A percentile compares a stretch with the other conserved stretches of the same genome.
These are phyloP conservation scores for Kwoniella dejecticola DNA, from an alignment of 768 basidiomycete species.

Conservation along the genomic window DNA sequence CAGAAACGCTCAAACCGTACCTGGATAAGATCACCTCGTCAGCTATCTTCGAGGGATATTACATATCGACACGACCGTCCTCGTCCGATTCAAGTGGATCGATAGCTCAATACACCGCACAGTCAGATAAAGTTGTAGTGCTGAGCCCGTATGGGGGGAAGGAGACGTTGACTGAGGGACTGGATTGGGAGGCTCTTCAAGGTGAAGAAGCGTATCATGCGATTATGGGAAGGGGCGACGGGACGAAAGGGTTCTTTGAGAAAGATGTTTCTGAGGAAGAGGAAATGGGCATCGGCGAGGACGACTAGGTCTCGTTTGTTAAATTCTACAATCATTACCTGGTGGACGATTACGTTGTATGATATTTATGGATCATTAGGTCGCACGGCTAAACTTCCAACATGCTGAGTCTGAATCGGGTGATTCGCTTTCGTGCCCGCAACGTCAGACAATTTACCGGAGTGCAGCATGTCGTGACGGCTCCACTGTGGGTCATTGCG, in stretches of 20 bases:
- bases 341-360: constrained; percentile 1
- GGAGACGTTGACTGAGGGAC: constrained; percentile 45
- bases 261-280: constrained; percentile 36
- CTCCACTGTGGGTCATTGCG: too few relatives aligned
- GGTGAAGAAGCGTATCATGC: constrained; percentile 43
- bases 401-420: too few relatives aligned
- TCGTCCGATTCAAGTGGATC: not conserved
- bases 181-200: constrained; percentile 53
- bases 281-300: constrained; percentile 19
- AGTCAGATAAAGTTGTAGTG: constrained; percentile 9
- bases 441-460: too few relatives aligned
- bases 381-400: too few relatives aligned
- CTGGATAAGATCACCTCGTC: constrained; percentile 18
- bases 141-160: constrained; percentile 28
- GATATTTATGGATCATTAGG: too few relatives aligned
- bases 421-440: too few relatives aligned
- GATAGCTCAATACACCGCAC: too few relatives aligned
- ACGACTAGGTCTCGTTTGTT: not conserved
- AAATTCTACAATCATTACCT: not conserved
- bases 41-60: constrained; percentile 28
- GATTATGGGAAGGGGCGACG: constrained; percentile 28
- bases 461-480: too few relatives aligned
- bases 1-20: constrained; percentile 36
- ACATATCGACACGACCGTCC: constrained; percentile 22
- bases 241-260: constrained; percentile 45